phyloP scores from a whole-genome alignment of 2,329 filamentous ascomycete genomes.

The Periconia macrospinosa region DNA sequence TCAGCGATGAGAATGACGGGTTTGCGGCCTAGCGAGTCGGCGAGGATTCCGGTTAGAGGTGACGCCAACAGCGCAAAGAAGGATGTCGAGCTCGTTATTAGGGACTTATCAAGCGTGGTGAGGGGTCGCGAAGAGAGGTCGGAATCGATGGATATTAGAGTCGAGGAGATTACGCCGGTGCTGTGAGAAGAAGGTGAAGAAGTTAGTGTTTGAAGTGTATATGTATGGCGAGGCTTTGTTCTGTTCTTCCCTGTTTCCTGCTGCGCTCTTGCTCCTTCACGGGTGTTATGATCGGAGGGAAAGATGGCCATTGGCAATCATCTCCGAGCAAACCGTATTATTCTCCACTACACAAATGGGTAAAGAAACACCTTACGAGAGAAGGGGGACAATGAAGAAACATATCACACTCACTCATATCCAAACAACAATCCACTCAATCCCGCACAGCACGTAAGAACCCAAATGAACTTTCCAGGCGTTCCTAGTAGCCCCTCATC shows the following conservation, averaged over 20 bases:
- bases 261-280: no score
- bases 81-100: conserved; percentile 62
- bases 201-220: conserved; percentile 3
- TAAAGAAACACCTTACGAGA: not conserved
- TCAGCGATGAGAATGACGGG: conserved; percentile 70
- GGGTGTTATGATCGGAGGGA: no score
- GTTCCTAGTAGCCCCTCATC: conserved; percentile 34
- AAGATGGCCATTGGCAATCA: no score
- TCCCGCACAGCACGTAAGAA: conserved; percentile 59
- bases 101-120: conserved; percentile 59
- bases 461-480: conserved; percentile 54
- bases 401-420: conserved; percentile 53
- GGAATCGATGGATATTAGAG: conserved; percentile 58
- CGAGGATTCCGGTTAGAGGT: conserved; percentile 57
- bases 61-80: conserved; percentile 60
- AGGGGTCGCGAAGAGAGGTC: conserved; percentile 54
- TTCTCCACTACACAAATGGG: no score
- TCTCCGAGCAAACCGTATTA: no score
- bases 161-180: conserved; percentile 64
- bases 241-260: not conserved
- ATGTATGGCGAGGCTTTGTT: not conserved
- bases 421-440: conserved; percentile 63
- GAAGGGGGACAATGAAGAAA: not conserved
- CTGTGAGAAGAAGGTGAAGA: conserved; percentile 22
- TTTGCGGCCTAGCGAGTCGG: conserved; percentile 81